Conservation (phyloP, 2,329 filamentous ascomycete species). For the Monosporascus sp. region DNA sequence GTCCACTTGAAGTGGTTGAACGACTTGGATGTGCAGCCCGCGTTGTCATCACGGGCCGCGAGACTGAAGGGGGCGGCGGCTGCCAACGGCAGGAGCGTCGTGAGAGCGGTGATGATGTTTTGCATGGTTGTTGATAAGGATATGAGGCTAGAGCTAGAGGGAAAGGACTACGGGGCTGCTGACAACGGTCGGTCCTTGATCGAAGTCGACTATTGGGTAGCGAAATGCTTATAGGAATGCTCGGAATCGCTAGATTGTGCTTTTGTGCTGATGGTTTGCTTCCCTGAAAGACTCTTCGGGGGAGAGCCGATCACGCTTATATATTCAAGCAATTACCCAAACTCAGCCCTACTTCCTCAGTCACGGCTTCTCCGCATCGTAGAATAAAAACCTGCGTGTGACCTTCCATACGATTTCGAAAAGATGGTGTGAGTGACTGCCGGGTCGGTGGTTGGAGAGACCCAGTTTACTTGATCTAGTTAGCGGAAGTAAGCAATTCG, state of each 20-base stretch:
- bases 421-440: background rate
- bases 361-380: background rate
- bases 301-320: too few relatives aligned
- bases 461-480: background rate
- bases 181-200: too few relatives aligned
- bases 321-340: too few relatives aligned
- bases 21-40: slow-evolving; percentile 28
- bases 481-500: slow-evolving; percentile 15
- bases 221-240: too few relatives aligned
- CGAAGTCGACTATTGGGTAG: too few relatives aligned
- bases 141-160: background rate
- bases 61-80: slow-evolving; percentile 18
- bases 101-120: slow-evolving; percentile 18
- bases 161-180: too few relatives aligned
- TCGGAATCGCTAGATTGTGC: too few relatives aligned
- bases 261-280: too few relatives aligned
- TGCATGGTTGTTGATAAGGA: slow-evolving; percentile 16
- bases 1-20: slow-evolving; percentile 33
- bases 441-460: background rate
- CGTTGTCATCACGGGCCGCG: slow-evolving; percentile 14
- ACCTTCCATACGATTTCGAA: background rate
- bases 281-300: too few relatives aligned
- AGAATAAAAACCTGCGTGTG: background rate
- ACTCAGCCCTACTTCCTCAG: too few relatives aligned
- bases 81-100: slow-evolving; percentile 20